These are phyloP conservation scores for Domatiomyces globalis DNA, from an alignment of 2,329 filamentous ascomycete species.

Conservation along the genomic window DNA sequence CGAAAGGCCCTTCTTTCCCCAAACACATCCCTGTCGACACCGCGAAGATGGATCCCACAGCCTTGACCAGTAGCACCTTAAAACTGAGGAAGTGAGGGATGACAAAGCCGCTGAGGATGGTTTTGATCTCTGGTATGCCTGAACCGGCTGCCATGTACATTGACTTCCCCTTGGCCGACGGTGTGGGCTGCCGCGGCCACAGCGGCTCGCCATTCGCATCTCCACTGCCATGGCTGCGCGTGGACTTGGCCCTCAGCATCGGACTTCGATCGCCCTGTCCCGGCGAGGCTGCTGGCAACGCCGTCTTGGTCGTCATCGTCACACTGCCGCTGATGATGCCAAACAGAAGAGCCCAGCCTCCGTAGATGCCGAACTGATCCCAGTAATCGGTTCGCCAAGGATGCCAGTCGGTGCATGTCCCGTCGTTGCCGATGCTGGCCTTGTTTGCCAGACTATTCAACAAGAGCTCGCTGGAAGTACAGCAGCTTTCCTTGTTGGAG, in stretches of 20 bases:
- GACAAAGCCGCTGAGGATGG: constrained; percentile 46
- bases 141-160: constrained; percentile 47
- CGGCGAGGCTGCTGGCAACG: constrained; percentile 32
- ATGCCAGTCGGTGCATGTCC: constrained; percentile 30
- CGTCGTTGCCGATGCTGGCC: constrained; percentile 8
- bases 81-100: constrained; percentile 44
- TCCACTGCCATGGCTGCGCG: constrained; percentile 16
- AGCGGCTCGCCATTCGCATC: constrained; percentile 32
- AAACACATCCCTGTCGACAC: constrained; percentile 47
- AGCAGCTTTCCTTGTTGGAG: constrained; percentile 38
- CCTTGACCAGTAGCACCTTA: constrained; percentile 43
- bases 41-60: constrained; percentile 43
- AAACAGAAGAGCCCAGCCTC: constrained; percentile 36
- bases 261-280: constrained; percentile 27
- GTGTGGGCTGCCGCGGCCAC: no score
- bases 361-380: constrained; percentile 34
- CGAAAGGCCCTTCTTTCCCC: constrained; percentile 49
- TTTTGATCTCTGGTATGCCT: constrained; percentile 50
- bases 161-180: constrained; percentile 31
- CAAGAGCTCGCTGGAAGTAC: constrained; percentile 18
- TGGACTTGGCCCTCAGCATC: constrained; percentile 31
- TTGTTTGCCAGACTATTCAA: constrained; percentile 1
- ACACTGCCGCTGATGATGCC: constrained; percentile 36
- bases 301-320: constrained; percentile 37
- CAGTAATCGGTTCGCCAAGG: constrained; percentile 32